Conservation (phyloP, 768 basidiomycete species). For the Austroboletus eburneus region DNA sequence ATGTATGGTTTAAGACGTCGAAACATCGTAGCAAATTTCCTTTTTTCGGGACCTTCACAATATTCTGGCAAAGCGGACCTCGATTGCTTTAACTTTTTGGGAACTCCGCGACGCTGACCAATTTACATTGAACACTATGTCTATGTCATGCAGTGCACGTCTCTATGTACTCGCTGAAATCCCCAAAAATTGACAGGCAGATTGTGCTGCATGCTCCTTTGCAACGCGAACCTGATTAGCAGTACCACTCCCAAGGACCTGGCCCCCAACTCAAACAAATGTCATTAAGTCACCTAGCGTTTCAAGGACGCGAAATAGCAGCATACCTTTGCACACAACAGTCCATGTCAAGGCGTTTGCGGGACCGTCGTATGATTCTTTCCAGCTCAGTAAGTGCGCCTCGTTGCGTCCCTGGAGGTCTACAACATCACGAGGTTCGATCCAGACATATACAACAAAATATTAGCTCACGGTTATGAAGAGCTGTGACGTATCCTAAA, state of each 20-base stretch:
- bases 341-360: conserved; percentile 46
- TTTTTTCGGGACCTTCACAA: too few relatives aligned
- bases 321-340: conserved; percentile 53
- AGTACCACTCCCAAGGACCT: conserved; percentile 43
- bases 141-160: conserved; percentile 2
- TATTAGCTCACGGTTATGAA: conserved; percentile 45
- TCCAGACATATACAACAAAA: neutral
- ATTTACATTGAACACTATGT: neutral
- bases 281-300: neutral
- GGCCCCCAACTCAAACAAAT: conserved; percentile 40
- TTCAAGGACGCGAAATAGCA: neutral
- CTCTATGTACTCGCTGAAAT: conserved; percentile 7
- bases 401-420: conserved; percentile 35
- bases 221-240: conserved; percentile 43
- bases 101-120: conserved; percentile 26
- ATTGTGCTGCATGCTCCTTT: conserved; percentile 44
- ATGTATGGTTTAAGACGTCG: conserved; percentile 48
- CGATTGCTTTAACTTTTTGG: conserved; percentile 7
- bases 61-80: neutral
- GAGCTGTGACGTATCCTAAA: conserved; percentile 30
- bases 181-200: conserved; percentile 36
- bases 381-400: conserved; percentile 38
- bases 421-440: conserved; percentile 13
- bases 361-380: conserved; percentile 38
- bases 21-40: conserved; percentile 19